Conservation (phyloP, 805 yeast species). For the Kluyveromyces aestuarii region DNA sequence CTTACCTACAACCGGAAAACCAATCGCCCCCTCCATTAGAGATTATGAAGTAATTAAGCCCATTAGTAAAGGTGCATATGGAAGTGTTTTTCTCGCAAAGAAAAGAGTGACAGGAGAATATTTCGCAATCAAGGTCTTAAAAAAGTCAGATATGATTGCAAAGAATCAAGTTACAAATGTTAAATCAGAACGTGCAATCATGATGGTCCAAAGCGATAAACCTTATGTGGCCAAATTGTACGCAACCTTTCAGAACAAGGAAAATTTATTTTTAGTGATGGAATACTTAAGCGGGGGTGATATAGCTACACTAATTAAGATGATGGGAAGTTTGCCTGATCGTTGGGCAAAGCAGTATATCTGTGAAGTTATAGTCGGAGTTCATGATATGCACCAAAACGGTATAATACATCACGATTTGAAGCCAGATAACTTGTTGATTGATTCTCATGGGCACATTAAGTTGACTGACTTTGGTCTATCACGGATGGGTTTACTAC, state of each 20-base stretch:
- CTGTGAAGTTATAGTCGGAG: constrained; percentile 86
- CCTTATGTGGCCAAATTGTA: constrained; percentile 87
- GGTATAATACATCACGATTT: constrained; percentile 93
- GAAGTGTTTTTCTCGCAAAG: constrained; percentile 82
- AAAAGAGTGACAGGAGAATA: constrained; percentile 85
- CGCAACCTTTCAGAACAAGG: constrained; percentile 81
- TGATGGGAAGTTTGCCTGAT: constrained; percentile 75
- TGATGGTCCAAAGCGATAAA: constrained; percentile 92
- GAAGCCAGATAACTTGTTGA: constrained; percentile 88
- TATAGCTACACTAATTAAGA: constrained; percentile 74
- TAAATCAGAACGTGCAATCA: constrained; percentile 90
- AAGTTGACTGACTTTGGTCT: constrained; percentile 94
- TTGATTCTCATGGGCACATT: constrained; percentile 80
- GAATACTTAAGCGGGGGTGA: constrained; percentile 96
- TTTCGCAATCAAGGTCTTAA: constrained; percentile 87
- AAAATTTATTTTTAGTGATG: constrained; percentile 87
- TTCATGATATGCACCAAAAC: constrained; percentile 75
- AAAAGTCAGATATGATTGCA: constrained; percentile 92
- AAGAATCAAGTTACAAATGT: constrained; percentile 95
- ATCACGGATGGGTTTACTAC: constrained; percentile 78
- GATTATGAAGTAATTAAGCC: constrained; percentile 91
- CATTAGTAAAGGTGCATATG: constrained; percentile 95
- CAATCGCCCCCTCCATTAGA: constrained; percentile 61
- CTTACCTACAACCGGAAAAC: constrained; percentile 49
- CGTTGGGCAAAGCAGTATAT: constrained; percentile 80